phyloP scores from a whole-genome alignment of 495 filamentous ascomycete species.

The Terfezia boudieri region DNA sequence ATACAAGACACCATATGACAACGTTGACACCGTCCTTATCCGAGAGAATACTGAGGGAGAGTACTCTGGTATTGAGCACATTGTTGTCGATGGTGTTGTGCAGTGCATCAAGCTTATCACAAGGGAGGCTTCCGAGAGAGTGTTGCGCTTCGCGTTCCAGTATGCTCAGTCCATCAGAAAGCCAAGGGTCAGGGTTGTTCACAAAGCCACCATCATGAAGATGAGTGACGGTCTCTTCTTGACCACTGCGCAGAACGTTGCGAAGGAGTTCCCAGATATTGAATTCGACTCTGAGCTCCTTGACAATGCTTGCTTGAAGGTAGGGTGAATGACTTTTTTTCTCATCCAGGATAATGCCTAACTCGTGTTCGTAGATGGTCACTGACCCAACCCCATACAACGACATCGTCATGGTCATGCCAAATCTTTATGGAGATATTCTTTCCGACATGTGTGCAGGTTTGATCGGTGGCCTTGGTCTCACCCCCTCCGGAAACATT shows the following conservation, averaged over 20 bases:
- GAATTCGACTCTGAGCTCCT: constrained; percentile 92
- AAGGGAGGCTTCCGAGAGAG: constrained; percentile 72
- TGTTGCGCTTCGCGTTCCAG: constrained; percentile 91
- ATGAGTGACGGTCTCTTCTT: constrained; percentile 98
- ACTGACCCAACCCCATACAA: constrained; percentile 87
- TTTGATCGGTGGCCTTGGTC: constrained; percentile 87
- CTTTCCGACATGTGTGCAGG: constrained; percentile 98
- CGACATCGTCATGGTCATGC: constrained; percentile 99
- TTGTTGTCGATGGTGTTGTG: constrained; percentile 92
- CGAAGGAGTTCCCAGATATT: constrained; percentile 83
- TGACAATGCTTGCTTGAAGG: constrained; percentile 92
- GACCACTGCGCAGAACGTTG: constrained; percentile 52
- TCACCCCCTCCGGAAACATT: constrained; percentile 95
- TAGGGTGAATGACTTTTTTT: constrained; percentile 12
- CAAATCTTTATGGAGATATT: constrained; percentile 98
- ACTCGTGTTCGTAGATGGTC: constrained; percentile 33
- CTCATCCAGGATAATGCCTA: background rate
- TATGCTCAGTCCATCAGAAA: constrained; percentile 77
- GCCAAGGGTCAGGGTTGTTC: constrained; percentile 87
- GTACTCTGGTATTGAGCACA: constrained; percentile 98
- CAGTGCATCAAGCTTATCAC: constrained; percentile 99
- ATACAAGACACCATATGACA: constrained; percentile 97
- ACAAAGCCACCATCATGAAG: constrained; percentile 99
- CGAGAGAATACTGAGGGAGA: constrained; percentile 99
- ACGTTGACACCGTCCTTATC: constrained; percentile 92